Conservation (phyloP, 805 yeast species). For the Lipomyces yamadae region DNA sequence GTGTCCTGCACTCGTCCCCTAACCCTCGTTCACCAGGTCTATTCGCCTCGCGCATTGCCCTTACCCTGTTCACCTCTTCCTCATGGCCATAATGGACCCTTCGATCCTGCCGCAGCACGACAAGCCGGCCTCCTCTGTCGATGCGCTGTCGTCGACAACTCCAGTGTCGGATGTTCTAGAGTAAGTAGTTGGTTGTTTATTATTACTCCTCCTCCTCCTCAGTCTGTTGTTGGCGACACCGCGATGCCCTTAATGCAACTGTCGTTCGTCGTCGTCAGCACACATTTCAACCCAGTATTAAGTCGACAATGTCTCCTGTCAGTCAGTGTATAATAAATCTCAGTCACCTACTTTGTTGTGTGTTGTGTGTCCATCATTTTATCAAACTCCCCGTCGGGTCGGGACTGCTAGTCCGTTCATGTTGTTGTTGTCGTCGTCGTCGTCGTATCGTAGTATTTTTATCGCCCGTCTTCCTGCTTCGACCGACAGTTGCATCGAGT, state of each 20-base stretch:
- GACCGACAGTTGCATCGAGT: slow-evolving; percentile 3
- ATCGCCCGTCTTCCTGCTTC: neutral
- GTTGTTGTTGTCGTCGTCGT: no score
- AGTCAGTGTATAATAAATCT: neutral
- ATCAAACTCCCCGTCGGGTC: neutral
- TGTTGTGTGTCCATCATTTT: neutral
- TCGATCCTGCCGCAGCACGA: slow-evolving; percentile 14
- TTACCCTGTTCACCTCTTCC: slow-evolving; percentile 1
- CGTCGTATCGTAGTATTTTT: neutral
- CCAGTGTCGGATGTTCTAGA: slow-evolving; percentile 13
- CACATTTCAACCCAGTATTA: neutral
- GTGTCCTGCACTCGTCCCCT: slow-evolving; percentile 9
- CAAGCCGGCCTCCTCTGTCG: slow-evolving; percentile 8
- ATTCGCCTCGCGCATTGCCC: slow-evolving; percentile 3
- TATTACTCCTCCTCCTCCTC: neutral
- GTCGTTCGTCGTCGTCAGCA: neutral
- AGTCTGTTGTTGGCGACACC: neutral
- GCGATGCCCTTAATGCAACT: slow-evolving; percentile 1
- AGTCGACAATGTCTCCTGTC: neutral
- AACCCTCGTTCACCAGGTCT: neutral
- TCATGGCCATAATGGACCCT: slow-evolving; percentile 29
- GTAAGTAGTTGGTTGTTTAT: slow-evolving; percentile 4
- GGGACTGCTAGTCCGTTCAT: neutral
- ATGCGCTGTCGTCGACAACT: slow-evolving; percentile 13
- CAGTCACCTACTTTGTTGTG: neutral